Conservation (phyloP, 2,329 filamentous ascomycete species). For the Zymoseptoria tritici region DNA sequence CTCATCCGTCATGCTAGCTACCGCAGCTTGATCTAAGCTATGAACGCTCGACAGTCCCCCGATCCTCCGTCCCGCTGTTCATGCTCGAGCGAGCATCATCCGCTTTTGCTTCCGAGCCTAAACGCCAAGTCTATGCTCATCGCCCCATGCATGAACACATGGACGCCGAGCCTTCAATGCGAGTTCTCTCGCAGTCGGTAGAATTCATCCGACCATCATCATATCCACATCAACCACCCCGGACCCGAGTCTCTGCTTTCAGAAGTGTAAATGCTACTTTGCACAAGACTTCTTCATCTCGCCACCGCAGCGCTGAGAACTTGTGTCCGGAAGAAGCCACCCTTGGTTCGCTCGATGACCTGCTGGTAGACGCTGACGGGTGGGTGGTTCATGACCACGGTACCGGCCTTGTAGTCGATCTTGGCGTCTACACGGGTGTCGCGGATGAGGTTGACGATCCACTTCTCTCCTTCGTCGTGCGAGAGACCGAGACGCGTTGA, state of each 20-base stretch:
- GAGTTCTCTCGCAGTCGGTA: too few relatives aligned
- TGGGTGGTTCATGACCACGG: slow-evolving; percentile 98
- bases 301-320: slow-evolving; percentile 62
- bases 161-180: neutral
- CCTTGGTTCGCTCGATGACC: slow-evolving; percentile 98
- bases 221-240: neutral
- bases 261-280: neutral
- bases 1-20: too few relatives aligned
- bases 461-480: slow-evolving; percentile 96
- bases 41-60: too few relatives aligned
- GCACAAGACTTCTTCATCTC: slow-evolving; percentile 27
- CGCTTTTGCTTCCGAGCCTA: neutral
- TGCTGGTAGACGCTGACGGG: slow-evolving; percentile 98
- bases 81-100: neutral
- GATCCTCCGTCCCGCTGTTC: neutral
- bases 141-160: neutral
- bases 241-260: neutral
- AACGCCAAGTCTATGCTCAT: neutral
- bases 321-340: slow-evolving; percentile 96
- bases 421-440: slow-evolving; percentile 97
- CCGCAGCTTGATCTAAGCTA: too few relatives aligned
- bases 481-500: slow-evolving; percentile 85
- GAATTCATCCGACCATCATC: neutral
- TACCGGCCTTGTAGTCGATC: slow-evolving; percentile 98
- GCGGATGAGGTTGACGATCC: slow-evolving; percentile 98